These are phyloP conservation scores for Ascochyta clinopodiicola DNA, from an alignment of 2,329 filamentous ascomycete species.

Conservation along the genomic window DNA sequence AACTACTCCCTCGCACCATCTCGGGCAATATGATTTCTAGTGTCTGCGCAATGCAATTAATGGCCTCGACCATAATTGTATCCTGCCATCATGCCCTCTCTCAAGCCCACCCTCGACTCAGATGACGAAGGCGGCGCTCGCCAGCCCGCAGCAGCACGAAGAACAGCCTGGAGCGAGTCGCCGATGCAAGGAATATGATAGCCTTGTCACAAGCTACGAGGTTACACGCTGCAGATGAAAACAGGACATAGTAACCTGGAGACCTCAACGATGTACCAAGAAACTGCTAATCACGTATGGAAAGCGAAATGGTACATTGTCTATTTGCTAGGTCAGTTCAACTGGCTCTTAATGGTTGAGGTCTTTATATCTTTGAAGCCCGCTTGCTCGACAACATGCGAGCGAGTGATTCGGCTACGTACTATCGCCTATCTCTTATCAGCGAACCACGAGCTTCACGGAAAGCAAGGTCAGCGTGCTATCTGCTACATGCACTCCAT, in stretches of 20 bases:
- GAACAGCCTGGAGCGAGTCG: too few relatives aligned
- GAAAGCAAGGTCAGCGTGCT: background rate
- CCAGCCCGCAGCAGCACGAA: background rate
- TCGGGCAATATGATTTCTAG: background rate
- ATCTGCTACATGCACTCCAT: conserved; percentile 4
- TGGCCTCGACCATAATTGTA: background rate
- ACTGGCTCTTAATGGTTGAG: too few relatives aligned
- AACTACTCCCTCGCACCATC: background rate
- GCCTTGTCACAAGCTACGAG: too few relatives aligned
- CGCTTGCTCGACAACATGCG: background rate
- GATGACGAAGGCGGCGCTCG: background rate
- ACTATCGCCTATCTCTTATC: conserved; percentile 13
- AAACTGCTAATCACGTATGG: too few relatives aligned
- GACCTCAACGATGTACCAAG: too few relatives aligned
- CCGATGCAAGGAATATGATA: too few relatives aligned
- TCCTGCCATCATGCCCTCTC: background rate
- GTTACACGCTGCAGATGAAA: too few relatives aligned
- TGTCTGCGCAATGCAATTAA: background rate
- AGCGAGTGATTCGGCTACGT: background rate
- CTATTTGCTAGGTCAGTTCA: too few relatives aligned
- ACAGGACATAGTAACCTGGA: too few relatives aligned
- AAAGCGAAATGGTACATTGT: too few relatives aligned
- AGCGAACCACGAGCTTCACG: background rate
- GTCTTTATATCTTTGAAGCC: too few relatives aligned
- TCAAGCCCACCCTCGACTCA: background rate